Percentiles rank a stretch among this genome's conserved stretches.
phyloP scores from a whole-genome alignment of 179 eudicot genomes.

The Carnegiea gigantea region DNA sequence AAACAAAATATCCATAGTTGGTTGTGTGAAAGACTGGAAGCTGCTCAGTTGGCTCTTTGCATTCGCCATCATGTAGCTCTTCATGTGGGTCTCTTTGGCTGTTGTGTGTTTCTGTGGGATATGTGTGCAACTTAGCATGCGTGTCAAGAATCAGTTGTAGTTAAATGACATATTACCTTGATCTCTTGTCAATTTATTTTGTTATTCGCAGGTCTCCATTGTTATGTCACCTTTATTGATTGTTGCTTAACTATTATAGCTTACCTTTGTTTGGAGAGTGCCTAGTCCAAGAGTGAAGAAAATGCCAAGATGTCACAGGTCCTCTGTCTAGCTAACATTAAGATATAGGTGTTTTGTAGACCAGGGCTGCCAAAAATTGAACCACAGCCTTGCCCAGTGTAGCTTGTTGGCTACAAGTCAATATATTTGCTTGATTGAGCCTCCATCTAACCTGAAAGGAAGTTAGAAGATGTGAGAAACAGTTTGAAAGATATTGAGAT shows the following conservation, averaged over 20 bases:
- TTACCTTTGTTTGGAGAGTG: not conserved
- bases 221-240: too few species aligned
- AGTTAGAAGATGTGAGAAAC: not conserved
- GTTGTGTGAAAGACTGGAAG: too few species aligned
- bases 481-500: not conserved
- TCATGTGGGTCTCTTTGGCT: too few species aligned
- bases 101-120: too few species aligned
- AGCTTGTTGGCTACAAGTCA: too few species aligned
- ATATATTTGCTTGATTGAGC: not conserved
- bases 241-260: not conserved
- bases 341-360: not conserved
- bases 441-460: not conserved
- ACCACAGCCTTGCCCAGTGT: not conserved
- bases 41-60: not conserved
- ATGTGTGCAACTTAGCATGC: too few species aligned
- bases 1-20: too few species aligned
- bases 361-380: not conserved
- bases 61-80: too few species aligned
- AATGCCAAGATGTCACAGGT: not conserved
- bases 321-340: not conserved
- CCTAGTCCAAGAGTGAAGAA: not conserved
- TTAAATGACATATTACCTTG: too few species aligned
- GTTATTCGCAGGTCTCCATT: too few species aligned
- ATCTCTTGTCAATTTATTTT: not conserved
- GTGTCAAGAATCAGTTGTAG: too few species aligned